These are phyloP conservation scores for Gynochthodes officinalis DNA, from an alignment of 257 asterid species.

Conservation along the genomic window DNA sequence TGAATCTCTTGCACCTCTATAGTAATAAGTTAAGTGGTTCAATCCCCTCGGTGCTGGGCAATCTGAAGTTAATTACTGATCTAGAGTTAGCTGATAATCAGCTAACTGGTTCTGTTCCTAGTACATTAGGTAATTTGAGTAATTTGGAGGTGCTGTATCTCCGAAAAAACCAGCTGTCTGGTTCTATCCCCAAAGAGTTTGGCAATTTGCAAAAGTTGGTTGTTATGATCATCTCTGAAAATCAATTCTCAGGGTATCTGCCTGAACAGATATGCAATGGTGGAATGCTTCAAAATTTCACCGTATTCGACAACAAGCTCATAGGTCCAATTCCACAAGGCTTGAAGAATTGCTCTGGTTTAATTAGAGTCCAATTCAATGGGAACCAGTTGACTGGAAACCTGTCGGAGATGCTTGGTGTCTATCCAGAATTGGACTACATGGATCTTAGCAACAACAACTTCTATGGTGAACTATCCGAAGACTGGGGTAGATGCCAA, in stretches of 20 bases:
- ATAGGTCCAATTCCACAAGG: conserved; percentile 28
- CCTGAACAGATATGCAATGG: conserved; percentile 35
- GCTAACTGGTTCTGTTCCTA: conserved; percentile 18
- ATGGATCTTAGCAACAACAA: conserved; percentile 35
- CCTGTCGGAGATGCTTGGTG: conserved; percentile 32
- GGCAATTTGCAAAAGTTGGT: conserved; percentile 15
- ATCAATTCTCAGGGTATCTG: conserved; percentile 29
- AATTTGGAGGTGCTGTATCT: neutral
- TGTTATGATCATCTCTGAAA: conserved; percentile 9
- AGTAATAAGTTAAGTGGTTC: conserved; percentile 17
- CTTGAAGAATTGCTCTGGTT: conserved; percentile 35
- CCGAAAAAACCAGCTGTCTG: conserved; percentile 14
- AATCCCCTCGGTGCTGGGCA: conserved; percentile 26
- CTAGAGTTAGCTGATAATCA: conserved; percentile 4
- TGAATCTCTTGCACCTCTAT: conserved; percentile 7
- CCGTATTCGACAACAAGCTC: conserved; percentile 21
- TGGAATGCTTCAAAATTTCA: conserved; percentile 24
- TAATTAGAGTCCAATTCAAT: conserved; percentile 24
- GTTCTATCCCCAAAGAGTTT: conserved; percentile 25
- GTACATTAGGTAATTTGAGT: conserved; percentile 11
- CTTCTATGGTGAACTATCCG: conserved; percentile 30
- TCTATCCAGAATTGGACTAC: conserved; percentile 31
- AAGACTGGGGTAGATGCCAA: conserved; percentile 29
- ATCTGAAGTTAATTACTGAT: conserved; percentile 3
- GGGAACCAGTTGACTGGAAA: conserved; percentile 32